Percentiles rank a stretch among this genome's conserved stretches.
Conservation (phyloP, 129 eudicot genomes). For the Cynara cardunculus region DNA sequence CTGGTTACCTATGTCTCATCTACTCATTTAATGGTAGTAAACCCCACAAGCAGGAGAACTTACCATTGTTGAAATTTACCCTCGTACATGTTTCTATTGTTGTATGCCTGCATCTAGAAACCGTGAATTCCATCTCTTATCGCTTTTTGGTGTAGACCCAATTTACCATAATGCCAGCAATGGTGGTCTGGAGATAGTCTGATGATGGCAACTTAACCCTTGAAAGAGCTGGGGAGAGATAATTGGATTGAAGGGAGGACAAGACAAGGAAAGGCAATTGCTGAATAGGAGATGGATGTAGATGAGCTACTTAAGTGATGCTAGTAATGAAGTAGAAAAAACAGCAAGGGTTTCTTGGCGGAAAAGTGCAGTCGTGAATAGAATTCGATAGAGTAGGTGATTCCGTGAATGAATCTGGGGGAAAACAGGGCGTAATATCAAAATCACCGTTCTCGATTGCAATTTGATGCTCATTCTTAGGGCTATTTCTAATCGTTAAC, state of each 20-base stretch:
- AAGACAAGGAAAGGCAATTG: slow-evolving; percentile 75
- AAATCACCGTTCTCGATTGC: background rate
- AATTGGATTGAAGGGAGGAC: slow-evolving; percentile 69
- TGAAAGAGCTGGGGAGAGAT: slow-evolving; percentile 60
- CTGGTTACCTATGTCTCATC: too few species aligned
- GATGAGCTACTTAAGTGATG: slow-evolving; percentile 65
- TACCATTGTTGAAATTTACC: slow-evolving; percentile 92
- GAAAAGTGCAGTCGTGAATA: slow-evolving; percentile 26
- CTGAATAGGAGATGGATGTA: slow-evolving; percentile 65
- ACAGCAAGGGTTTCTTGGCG: slow-evolving; percentile 24
- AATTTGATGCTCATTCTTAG: slow-evolving; percentile 15
- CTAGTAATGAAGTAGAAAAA: slow-evolving; percentile 67
- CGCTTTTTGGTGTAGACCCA: slow-evolving; percentile 48
- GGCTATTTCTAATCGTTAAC: too few species aligned
- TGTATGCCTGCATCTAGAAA: slow-evolving; percentile 76
- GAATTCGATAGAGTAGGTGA: slow-evolving; percentile 44
- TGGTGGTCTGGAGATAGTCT: slow-evolving; percentile 31
- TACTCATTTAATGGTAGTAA: too few species aligned
- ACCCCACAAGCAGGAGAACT: slow-evolving; percentile 83
- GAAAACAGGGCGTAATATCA: slow-evolving; percentile 39
- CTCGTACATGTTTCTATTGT: slow-evolving; percentile 93
- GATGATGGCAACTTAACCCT: slow-evolving; percentile 39
- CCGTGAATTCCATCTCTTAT: slow-evolving; percentile 54
- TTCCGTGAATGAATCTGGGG: slow-evolving; percentile 34
- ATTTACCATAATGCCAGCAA: slow-evolving; percentile 85